Conservation (phyloP, 306 rosid species). For the Herpetospermum pedunculosum region DNA sequence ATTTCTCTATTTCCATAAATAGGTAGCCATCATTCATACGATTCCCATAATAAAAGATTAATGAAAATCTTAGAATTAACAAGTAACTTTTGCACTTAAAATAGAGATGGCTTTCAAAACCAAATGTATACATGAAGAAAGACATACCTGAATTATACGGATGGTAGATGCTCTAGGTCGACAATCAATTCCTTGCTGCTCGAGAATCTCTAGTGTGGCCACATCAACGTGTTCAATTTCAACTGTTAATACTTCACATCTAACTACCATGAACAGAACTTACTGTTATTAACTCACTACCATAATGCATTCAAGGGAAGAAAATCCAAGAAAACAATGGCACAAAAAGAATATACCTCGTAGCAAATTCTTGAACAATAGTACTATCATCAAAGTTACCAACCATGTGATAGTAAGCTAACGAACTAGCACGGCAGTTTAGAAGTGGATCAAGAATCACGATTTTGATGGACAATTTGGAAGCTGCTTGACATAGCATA, state of each 20-base stretch:
- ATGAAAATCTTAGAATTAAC: background rate
- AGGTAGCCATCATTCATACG: too few species aligned
- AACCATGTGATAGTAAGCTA: too few species aligned
- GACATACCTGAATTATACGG: slow-evolving; percentile 55
- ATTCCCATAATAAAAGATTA: background rate
- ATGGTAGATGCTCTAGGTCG: slow-evolving; percentile 80
- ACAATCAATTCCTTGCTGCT: slow-evolving; percentile 73
- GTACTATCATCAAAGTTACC: slow-evolving; percentile 85
- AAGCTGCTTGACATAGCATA: slow-evolving; percentile 87
- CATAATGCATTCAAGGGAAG: too few species aligned
- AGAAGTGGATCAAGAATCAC: too few species aligned
- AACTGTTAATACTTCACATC: too few species aligned
- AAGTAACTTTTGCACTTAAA: background rate
- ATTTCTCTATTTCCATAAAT: too few species aligned
- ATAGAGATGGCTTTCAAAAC: too few species aligned
- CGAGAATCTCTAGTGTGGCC: slow-evolving; percentile 76
- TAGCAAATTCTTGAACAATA: too few species aligned
- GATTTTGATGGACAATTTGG: slow-evolving; percentile 67
- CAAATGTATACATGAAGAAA: background rate
- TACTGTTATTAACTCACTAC: too few species aligned
- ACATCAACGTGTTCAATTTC: too few species aligned
- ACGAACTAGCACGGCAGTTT: slow-evolving; percentile 61
- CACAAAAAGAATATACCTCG: slow-evolving; percentile 28
- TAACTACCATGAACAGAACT: too few species aligned
- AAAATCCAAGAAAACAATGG: background rate